phyloP scores from a whole-genome alignment of 805 yeast genomes.

The Candida fluviatilis region DNA sequence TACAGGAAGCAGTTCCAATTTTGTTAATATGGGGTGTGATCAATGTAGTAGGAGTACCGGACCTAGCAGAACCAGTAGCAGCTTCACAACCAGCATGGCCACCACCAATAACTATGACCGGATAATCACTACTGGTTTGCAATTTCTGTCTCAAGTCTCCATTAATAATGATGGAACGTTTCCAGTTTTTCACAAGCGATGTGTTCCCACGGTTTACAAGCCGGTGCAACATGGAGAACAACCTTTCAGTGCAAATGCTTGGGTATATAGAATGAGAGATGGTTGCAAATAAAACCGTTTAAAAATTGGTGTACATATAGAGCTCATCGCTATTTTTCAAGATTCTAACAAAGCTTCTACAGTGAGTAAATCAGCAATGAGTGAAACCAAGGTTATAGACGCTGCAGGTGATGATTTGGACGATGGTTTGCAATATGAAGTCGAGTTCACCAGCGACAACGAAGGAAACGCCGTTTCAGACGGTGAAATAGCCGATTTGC shows the following conservation, averaged over 20 bases:
- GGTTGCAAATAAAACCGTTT: too few species aligned
- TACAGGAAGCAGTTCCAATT: conserved; percentile 94
- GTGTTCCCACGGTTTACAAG: background rate
- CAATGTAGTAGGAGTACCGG: conserved; percentile 67
- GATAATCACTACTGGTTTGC: conserved; percentile 32
- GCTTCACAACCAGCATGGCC: conserved; percentile 99
- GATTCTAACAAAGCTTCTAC: too few species aligned
- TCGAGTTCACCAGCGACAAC: conserved; percentile 36
- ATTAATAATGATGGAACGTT: conserved; percentile 23
- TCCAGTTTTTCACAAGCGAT: background rate
- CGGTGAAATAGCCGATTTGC: conserved; percentile 23
- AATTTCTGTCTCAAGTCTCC: conserved; percentile 32
- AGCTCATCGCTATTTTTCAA: too few species aligned
- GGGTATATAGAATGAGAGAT: too few species aligned
- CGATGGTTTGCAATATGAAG: conserved; percentile 66
- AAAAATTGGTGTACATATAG: too few species aligned
- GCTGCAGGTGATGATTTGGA: conserved; percentile 67
- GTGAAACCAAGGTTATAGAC: background rate
- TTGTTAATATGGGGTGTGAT: conserved; percentile 72
- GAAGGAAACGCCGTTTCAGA: conserved; percentile 28
- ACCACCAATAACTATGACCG: conserved; percentile 90
- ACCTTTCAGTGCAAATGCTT: too few species aligned
- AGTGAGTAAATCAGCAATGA: too few species aligned
- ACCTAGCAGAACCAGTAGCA: conserved; percentile 84
- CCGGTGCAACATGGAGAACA: background rate